These are phyloP conservation scores for Epichloe sylvatica DNA, from an alignment of 2,329 filamentous ascomycete genomes.

Conservation along the genomic window DNA sequence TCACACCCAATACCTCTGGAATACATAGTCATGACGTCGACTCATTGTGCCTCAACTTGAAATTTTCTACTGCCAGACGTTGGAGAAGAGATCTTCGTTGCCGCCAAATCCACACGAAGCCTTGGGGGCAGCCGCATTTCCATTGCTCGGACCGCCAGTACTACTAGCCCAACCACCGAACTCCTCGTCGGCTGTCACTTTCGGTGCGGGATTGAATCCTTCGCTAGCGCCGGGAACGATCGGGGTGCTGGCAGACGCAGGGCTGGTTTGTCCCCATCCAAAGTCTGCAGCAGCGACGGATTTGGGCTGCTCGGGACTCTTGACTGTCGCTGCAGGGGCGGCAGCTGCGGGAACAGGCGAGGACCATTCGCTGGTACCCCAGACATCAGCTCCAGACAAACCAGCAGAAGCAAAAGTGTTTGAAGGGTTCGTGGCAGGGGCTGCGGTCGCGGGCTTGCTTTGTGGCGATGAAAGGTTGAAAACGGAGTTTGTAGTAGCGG, in stretches of 20 bases:
- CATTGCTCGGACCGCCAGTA: conserved; percentile 30
- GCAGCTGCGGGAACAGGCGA: conserved; percentile 22
- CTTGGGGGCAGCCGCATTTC: conserved; percentile 33
- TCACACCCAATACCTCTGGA: conserved; percentile 6
- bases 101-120: conserved; percentile 46
- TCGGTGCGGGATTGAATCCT: conserved; percentile 50
- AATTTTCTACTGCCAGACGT: conserved; percentile 66
- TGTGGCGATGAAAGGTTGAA: conserved; percentile 62
- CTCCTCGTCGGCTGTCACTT: conserved; percentile 79
- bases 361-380: conserved; percentile 78
- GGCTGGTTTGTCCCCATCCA: conserved; percentile 37
- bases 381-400: conserved; percentile 52
- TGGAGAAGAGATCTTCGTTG: conserved; percentile 82
- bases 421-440: conserved; percentile 22
- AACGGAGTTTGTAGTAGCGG: conserved; percentile 43
- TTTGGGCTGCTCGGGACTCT: conserved; percentile 40
- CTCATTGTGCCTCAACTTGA: background rate
- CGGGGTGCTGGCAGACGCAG: conserved; percentile 41
- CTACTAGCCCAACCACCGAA: conserved; percentile 90
- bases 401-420: conserved; percentile 25
- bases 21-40: background rate
- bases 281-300: conserved; percentile 47
- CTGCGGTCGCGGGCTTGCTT: conserved; percentile 30
- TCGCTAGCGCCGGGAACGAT: conserved; percentile 50
- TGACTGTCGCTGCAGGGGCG: conserved; percentile 25